A percentile compares a stretch with the other conserved stretches of the same genome.
Conservation (phyloP, 441 rosid species). For the Cnidoscolus chayamansa region DNA sequence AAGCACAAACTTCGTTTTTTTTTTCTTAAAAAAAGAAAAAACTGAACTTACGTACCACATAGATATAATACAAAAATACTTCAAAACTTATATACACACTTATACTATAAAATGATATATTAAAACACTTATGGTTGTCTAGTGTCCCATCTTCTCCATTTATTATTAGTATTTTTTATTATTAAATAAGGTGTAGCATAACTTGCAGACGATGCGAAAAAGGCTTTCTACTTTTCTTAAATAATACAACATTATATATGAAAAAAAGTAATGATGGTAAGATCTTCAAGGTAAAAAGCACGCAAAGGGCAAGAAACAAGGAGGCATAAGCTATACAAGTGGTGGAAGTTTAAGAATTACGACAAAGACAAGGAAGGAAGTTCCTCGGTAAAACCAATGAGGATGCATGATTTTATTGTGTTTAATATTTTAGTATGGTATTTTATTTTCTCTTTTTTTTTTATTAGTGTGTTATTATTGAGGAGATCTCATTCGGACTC, state of each 20-base stretch:
- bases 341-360: conserved; percentile 7
- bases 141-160: not conserved
- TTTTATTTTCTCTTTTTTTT: not conserved
- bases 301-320: conserved; percentile 30
- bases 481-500: conserved; percentile 22
- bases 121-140: not conserved
- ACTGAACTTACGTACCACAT: not conserved
- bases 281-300: conserved; percentile 28
- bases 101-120: not conserved
- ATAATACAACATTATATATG: not conserved
- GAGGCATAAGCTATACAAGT: conserved; percentile 26
- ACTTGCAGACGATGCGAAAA: conserved; percentile 12
- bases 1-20: too few species aligned
- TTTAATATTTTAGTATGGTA: too few species aligned
- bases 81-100: not conserved
- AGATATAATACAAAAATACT: too few species aligned
- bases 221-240: conserved; percentile 28
- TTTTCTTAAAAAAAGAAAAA: too few species aligned
- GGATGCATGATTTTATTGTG: conserved; percentile 5
- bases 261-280: conserved; percentile 10
- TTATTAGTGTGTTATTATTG: not conserved
- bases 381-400: conserved; percentile 22
- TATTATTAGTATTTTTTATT: not conserved
- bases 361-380: conserved; percentile 24
- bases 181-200: too few species aligned